phyloP scores from a whole-genome alignment of 1,284 basidiomycete species.

The Leccinum angustisporum region DNA sequence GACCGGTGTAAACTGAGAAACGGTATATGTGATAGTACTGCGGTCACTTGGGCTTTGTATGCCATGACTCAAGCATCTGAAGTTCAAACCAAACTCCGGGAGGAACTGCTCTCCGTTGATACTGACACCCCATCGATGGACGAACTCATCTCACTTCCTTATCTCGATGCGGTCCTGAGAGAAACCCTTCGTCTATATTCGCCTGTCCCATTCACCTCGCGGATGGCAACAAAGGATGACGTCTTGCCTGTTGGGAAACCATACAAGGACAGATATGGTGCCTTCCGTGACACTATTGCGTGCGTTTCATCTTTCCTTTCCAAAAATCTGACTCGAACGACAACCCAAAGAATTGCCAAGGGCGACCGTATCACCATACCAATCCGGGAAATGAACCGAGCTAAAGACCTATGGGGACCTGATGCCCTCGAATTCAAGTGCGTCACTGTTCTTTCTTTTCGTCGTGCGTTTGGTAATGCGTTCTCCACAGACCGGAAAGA shows the following conservation, averaged over 20 bases:
- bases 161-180: constrained; percentile 63
- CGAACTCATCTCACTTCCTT: constrained; percentile 53
- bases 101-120: constrained; percentile 54
- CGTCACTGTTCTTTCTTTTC: background rate
- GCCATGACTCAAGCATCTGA: constrained; percentile 55
- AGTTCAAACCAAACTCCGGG: constrained; percentile 65
- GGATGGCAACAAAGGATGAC: constrained; percentile 54
- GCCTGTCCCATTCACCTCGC: constrained; percentile 56
- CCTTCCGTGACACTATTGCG: constrained; percentile 29
- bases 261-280: constrained; percentile 43
- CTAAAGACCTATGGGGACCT: constrained; percentile 45
- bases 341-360: constrained; percentile 34
- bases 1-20: background rate
- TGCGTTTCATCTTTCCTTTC: background rate
- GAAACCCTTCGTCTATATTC: constrained; percentile 67
- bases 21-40: constrained; percentile 38
- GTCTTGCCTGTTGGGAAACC: constrained; percentile 54
- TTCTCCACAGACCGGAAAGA: constrained; percentile 49
- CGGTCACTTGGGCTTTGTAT: constrained; percentile 62
- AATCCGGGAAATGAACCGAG: constrained; percentile 40
- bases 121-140: constrained; percentile 60
- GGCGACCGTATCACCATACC: constrained; percentile 40
- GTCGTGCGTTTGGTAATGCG: background rate
- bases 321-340: background rate
- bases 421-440: constrained; percentile 39